phyloP scores from a whole-genome alignment of 2,329 filamentous ascomycete species.

The Penicillium capsulatum region DNA sequence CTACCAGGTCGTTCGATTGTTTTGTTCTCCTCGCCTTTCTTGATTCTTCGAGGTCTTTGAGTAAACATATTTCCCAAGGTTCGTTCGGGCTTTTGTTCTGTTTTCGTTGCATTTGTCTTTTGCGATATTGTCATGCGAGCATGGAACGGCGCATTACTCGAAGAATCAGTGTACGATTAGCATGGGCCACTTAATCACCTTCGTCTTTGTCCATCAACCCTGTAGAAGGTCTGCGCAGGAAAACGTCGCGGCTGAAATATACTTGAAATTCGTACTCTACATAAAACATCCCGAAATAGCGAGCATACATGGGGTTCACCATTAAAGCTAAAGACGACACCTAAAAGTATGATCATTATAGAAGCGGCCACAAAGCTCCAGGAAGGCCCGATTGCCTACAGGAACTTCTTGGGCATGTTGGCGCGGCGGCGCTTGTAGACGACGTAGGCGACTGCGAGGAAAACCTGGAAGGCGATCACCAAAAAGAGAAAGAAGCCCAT shows the following conservation, averaged over 20 bases:
- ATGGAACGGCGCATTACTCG: slow-evolving; percentile 16
- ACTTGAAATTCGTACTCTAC: slow-evolving; percentile 23
- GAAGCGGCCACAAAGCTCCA: neutral
- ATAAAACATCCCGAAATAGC: slow-evolving; percentile 13
- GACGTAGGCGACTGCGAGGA: slow-evolving; percentile 65
- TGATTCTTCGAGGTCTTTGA: too few species aligned
- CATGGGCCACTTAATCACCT: slow-evolving; percentile 15
- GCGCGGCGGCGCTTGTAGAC: slow-evolving; percentile 75
- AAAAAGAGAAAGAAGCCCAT: slow-evolving; percentile 64
- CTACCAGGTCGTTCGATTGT: slow-evolving; percentile 3
- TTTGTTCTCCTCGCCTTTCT: neutral
- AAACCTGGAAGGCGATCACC: slow-evolving; percentile 68
- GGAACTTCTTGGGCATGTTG: slow-evolving; percentile 83
- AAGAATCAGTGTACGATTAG: slow-evolving; percentile 19
- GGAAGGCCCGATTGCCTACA: slow-evolving; percentile 48
- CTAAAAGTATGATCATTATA: slow-evolving; percentile 5
- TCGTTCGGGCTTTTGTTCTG: slow-evolving; percentile 3
- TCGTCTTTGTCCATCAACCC: too few species aligned
- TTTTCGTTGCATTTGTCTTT: slow-evolving; percentile 2
- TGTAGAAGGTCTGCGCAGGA: too few species aligned
- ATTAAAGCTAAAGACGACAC: slow-evolving; percentile 17
- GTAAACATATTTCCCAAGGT: too few species aligned
- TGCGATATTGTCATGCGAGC: slow-evolving; percentile 14
- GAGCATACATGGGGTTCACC: slow-evolving; percentile 5
- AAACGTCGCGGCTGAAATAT: too few species aligned